Conservation (phyloP, 208 protist genomes). For the Acanthamoeba sp. region DNA sequence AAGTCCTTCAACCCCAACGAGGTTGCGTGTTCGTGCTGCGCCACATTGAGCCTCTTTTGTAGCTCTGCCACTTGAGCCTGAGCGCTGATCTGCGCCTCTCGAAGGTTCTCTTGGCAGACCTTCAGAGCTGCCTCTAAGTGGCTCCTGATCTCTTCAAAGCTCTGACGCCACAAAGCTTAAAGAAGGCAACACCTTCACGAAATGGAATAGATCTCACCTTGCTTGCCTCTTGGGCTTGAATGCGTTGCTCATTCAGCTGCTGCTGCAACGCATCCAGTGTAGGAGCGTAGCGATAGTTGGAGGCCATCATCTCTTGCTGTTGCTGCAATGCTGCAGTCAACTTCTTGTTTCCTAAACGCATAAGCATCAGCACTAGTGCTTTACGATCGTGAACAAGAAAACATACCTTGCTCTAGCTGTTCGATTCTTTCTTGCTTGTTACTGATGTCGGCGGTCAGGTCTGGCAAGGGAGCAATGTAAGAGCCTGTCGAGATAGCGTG, state of each 20-base stretch:
- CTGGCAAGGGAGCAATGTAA: no score
- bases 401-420: no score
- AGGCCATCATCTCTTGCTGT: neutral
- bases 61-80: neutral
- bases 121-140: neutral
- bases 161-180: neutral
- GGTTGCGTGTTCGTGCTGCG: neutral
- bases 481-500: no score
- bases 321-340: neutral
- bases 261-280: neutral
- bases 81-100: neutral
- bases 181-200: neutral
- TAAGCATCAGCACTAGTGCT: neutral
- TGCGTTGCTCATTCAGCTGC: neutral
- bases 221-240: neutral
- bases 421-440: no score
- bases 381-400: no score
- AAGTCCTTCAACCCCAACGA: neutral
- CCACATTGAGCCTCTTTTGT: neutral
- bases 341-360: conserved; percentile 27
- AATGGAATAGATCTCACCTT: neutral
- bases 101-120: neutral
- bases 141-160: neutral
- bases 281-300: conserved; percentile 14
- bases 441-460: no score